Evolutionary conservation across 805 yeast species (phyloP).

Genomic region (Saccharomycopsis olivae): DNA sequence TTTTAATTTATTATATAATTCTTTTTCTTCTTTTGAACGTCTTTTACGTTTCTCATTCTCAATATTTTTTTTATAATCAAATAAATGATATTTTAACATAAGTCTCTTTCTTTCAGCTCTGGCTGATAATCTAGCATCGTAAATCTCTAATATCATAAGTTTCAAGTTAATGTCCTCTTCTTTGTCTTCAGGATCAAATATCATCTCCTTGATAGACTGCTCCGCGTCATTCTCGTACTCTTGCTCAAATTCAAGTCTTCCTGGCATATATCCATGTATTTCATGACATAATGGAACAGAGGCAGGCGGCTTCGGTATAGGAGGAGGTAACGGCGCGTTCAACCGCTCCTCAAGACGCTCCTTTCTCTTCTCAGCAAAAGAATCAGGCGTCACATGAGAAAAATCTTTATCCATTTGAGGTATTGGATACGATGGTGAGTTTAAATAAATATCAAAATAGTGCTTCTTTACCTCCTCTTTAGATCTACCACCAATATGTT

Average conservation of each 20-base stretch:
- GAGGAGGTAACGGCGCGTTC: conserved; percentile 65
- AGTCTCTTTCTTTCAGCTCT: conserved; percentile 89
- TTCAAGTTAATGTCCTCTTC: conserved; percentile 84
- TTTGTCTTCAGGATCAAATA: conserved; percentile 87
- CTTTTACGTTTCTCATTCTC: conserved; percentile 60
- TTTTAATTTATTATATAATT: conserved; percentile 61
- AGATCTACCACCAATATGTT: conserved; percentile 84
- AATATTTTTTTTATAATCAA: conserved; percentile 78
- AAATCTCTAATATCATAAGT: conserved; percentile 76
- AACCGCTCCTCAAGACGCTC: conserved; percentile 62
- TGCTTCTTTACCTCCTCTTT: conserved; percentile 88
- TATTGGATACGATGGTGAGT: conserved; percentile 69
- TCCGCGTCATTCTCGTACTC: conserved; percentile 98
- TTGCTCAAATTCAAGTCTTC: conserved; percentile 90
- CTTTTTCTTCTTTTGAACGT: conserved; percentile 83
- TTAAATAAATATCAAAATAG: conserved; percentile 60
- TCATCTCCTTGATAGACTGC: conserved; percentile 85
- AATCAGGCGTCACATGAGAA: conserved; percentile 46
- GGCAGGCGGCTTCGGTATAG: conserved; percentile 80
- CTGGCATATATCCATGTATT: conserved; percentile 98
- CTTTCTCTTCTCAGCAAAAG: conserved; percentile 59
- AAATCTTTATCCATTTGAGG: conserved; percentile 78
- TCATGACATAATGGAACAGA: conserved; percentile 96
- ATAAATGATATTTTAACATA: conserved; percentile 60
- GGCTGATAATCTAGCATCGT: conserved; percentile 77